These are phyloP conservation scores for Hylodesmum podocarpum DNA, from an alignment of 306 rosid genomes.

Conservation along the genomic window DNA sequence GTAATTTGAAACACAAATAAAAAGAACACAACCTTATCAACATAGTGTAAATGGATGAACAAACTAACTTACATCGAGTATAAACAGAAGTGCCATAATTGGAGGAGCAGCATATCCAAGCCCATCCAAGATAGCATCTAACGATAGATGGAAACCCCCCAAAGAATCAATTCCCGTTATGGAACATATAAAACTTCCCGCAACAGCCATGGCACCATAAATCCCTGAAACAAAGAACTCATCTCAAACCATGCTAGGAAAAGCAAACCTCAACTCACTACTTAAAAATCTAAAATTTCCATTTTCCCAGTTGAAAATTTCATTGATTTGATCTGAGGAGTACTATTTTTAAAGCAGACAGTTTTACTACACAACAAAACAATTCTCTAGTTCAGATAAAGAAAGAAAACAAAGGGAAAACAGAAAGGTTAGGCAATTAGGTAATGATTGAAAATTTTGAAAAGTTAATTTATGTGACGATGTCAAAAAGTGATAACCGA, in stretches of 20 bases:
- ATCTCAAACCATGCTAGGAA: not conserved
- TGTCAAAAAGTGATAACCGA: not conserved
- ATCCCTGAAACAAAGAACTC: conserved; percentile 55
- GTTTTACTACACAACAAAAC: not conserved
- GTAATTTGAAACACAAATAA: not conserved
- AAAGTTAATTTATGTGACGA: not conserved
- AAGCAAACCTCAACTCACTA: conserved; percentile 10
- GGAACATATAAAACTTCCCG: conserved; percentile 86
- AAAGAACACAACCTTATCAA: not conserved
- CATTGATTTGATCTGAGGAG: not conserved
- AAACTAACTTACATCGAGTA: conserved; percentile 71
- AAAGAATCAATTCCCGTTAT: conserved; percentile 75
- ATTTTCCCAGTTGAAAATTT: not conserved
- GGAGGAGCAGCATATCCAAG: conserved; percentile 96
- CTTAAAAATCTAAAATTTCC: not conserved
- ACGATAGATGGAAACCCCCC: conserved; percentile 81
- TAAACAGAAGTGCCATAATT: conserved; percentile 91
- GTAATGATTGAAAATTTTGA: not conserved
- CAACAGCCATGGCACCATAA: conserved; percentile 93
- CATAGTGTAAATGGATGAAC: not conserved
- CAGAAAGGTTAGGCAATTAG: not conserved
- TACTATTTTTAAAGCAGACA: not conserved
- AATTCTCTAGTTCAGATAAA: not conserved
- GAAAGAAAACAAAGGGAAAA: conserved; percentile 4
- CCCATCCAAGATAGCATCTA: conserved; percentile 81